Conservation (phyloP, 306 rosid species). For the Citrullus colocynthis region DNA sequence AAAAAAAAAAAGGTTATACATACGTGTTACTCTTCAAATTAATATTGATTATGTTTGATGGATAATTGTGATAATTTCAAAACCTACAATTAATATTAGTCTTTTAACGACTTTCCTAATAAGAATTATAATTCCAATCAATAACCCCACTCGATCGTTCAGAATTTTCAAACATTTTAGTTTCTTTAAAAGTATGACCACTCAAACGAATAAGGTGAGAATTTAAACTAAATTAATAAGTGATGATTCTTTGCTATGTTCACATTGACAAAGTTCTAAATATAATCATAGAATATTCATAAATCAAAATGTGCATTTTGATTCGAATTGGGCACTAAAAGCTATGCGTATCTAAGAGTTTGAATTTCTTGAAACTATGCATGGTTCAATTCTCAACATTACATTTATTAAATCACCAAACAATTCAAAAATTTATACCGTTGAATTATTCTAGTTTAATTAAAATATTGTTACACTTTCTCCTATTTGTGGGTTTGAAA, state of each 20-base stretch:
- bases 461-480: too few species aligned
- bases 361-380: not conserved
- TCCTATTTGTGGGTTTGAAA: too few species aligned
- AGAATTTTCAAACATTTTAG: too few species aligned
- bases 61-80: not conserved
- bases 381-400: not conserved
- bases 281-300: not conserved
- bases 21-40: not conserved
- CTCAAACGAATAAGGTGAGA: too few species aligned
- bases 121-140: too few species aligned
- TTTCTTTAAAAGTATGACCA: too few species aligned
- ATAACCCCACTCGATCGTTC: not conserved
- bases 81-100: not conserved
- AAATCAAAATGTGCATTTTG: not conserved
- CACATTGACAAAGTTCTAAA: not conserved
- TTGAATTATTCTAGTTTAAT: too few species aligned
- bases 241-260: not conserved
- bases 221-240: too few species aligned
- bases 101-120: not conserved
- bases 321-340: not conserved
- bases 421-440: too few species aligned
- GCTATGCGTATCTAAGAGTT: not conserved
- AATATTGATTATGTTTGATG: too few species aligned
- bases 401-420: not conserved
- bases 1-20: too few species aligned